Base-by-base conservation (phyloP, 2,329 filamentous ascomycete genomes). In the Venturiaceae sp. region DNA sequence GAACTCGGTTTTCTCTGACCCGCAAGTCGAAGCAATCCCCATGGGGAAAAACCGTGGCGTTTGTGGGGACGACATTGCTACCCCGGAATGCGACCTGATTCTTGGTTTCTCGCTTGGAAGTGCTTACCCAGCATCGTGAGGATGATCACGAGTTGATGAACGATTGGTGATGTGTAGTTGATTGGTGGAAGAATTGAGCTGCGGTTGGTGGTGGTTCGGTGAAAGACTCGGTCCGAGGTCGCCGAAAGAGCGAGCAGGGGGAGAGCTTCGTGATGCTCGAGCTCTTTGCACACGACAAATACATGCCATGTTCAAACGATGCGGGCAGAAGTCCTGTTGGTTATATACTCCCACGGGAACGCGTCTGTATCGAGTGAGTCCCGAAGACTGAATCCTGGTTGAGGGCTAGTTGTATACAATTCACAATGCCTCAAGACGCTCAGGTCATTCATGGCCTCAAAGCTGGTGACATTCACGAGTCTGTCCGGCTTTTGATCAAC, bases 401-500 rank as follows among this genome's bases (percentile, higher is more conserved):
- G 23, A 30, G 28, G 23, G n/a, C 1, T 50, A 8, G 44, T 26
- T 50, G n/a, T 11, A 16, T 26, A 9, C 9, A 13, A 4, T 7
- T 21, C 30, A 50, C 19, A 8, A 57, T 57, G 55, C 30, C 55
- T 47, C 55, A 57, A 36, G 39, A 44, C 13, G 39, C 55, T 11
- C 55, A 30, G 23, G 23, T 50, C 5, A 33, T 57, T 19, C 34
- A 52, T 33, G 55, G 39, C 28, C 44, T 57, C 16, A 57, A 57
- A 32, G 28, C 37, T 28, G 32, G 46, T 9, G 33, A 54, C 11
- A 26, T 54, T 13, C 56, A 30, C 21, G 28, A 34, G n/a, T 72
- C 82, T 60, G 84, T 92, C 67, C 76, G 82, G 39, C 77, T 83
- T 19, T 77, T 92, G 60, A 90, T 89, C 64, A 73, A 86, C 67